Conservation (phyloP, 1,284 basidiomycete genomes). For the Grifola frondosa region DNA sequence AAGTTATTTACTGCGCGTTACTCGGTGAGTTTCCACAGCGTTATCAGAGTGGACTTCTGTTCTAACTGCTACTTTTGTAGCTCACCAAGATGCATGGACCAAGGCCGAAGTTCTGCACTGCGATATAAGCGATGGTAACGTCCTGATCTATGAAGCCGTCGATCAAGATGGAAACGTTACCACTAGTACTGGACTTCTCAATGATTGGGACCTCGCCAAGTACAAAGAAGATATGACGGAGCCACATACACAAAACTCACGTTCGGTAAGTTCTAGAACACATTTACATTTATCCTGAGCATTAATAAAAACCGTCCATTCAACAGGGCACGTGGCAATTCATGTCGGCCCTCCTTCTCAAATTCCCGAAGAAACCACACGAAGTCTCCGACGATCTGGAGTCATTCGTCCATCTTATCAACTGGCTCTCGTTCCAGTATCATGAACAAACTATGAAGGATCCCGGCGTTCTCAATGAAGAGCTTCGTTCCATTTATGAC, state of each 20-base stretch:
- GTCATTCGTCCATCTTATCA: constrained; percentile 14
- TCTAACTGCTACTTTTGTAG: background rate
- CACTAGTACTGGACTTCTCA: constrained; percentile 8
- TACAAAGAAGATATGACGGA: background rate
- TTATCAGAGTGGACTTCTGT: background rate
- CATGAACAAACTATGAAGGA: too few relatives aligned
- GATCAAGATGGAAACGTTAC: background rate
- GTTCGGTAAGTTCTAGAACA: background rate
- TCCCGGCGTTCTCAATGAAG: too few relatives aligned
- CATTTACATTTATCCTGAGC: too few relatives aligned
- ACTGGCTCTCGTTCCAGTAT: too few relatives aligned
- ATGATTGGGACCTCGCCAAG: constrained; percentile 20
- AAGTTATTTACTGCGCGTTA: background rate
- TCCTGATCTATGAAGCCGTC: constrained; percentile 6
- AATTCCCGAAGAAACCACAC: constrained; percentile 4
- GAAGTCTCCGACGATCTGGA: constrained; percentile 15
- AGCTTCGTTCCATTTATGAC: too few relatives aligned
- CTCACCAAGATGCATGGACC: constrained; percentile 11
- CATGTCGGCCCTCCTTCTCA: constrained; percentile 9
- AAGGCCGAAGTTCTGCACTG: constrained; percentile 15
- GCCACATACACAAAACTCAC: background rate
- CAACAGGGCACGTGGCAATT: constrained; percentile 17
- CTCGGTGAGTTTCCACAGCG: background rate
- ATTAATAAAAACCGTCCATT: background rate
- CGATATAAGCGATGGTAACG: constrained; percentile 18